A percentile compares a stretch with the other conserved stretches of the same genome.
Conservation (phyloP, 192 early-diverging fungal genomes). For the Lobosporangium transversale region DNA sequence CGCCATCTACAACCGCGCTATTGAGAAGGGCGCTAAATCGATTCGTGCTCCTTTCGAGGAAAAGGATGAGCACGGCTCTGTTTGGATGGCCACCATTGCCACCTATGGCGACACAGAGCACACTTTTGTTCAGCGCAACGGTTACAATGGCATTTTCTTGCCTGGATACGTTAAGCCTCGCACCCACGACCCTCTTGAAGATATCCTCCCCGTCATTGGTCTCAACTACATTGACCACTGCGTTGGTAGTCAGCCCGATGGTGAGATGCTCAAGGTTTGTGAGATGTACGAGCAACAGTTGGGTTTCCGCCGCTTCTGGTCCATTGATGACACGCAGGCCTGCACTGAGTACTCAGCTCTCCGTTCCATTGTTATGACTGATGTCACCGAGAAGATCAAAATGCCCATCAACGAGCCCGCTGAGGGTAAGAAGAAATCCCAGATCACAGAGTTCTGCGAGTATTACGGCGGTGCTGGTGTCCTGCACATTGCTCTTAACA, state of each 20-base stretch:
- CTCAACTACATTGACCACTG: constrained; percentile 90
- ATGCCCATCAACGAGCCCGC: constrained; percentile 99
- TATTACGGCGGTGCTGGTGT: constrained; percentile 87
- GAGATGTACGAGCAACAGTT: constrained; percentile 88
- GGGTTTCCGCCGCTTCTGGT: constrained; percentile 99
- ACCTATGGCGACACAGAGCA: constrained; percentile 98
- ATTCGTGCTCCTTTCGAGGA: constrained; percentile 84
- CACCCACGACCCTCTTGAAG: constrained; percentile 65
- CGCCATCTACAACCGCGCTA: constrained; percentile 81
- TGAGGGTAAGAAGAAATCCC: constrained; percentile 89
- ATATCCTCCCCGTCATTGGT: constrained; percentile 70
- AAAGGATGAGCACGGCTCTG: constrained; percentile 85
- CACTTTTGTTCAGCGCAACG: constrained; percentile 87
- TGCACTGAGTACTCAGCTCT: constrained; percentile 95
- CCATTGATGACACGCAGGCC: constrained; percentile 95
- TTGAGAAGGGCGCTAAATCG: constrained; percentile 85
- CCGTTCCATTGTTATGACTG: constrained; percentile 95
- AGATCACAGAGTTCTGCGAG: constrained; percentile 94
- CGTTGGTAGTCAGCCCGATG: constrained; percentile 95
- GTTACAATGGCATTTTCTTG: constrained; percentile 88
- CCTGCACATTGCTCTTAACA: constrained; percentile 95
- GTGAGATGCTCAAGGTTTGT: constrained; percentile 86
- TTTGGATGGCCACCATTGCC: constrained; percentile 91
- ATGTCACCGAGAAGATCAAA: constrained; percentile 90
- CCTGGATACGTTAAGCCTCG: constrained; percentile 74